Conservation (phyloP, 805 yeast species). For the Candida dajiaensis region DNA sequence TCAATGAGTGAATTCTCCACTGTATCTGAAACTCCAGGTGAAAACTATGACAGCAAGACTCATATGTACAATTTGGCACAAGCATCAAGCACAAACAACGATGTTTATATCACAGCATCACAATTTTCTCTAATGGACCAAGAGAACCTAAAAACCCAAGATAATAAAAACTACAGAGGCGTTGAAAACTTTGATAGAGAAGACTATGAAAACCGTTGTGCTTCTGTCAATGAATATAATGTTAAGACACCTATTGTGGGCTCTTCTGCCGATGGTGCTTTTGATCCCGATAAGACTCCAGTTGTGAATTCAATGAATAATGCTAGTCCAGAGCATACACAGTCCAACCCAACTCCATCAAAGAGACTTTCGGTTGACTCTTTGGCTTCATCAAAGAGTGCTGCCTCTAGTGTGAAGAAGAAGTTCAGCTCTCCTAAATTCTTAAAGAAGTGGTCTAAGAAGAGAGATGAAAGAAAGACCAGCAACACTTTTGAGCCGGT, state of each 20-base stretch:
- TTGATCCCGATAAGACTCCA: background rate
- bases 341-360: background rate
- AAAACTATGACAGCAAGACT: slow-evolving; percentile 5
- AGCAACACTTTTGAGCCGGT: slow-evolving; percentile 14
- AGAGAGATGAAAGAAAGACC: slow-evolving; percentile 14
- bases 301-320: background rate
- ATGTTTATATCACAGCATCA: slow-evolving; percentile 34
- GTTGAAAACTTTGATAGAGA: background rate
- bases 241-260: background rate
- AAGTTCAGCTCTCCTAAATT: slow-evolving; percentile 17
- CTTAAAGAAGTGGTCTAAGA: slow-evolving; percentile 18
- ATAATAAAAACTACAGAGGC: background rate
- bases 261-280: background rate
- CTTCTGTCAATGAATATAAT: background rate
- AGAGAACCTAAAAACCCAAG: background rate
- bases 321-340: background rate
- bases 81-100: slow-evolving; percentile 20
- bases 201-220: background rate
- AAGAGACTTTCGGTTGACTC: background rate
- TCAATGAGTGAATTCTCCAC: slow-evolving; percentile 19
- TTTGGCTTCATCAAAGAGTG: background rate
- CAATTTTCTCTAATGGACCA: slow-evolving; percentile 26
- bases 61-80: slow-evolving; percentile 15
- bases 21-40: slow-evolving; percentile 10
- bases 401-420: background rate